These are phyloP conservation scores for Gyromitra esculenta DNA, from an alignment of 2,329 filamentous ascomycete genomes.

Conservation along the genomic window DNA sequence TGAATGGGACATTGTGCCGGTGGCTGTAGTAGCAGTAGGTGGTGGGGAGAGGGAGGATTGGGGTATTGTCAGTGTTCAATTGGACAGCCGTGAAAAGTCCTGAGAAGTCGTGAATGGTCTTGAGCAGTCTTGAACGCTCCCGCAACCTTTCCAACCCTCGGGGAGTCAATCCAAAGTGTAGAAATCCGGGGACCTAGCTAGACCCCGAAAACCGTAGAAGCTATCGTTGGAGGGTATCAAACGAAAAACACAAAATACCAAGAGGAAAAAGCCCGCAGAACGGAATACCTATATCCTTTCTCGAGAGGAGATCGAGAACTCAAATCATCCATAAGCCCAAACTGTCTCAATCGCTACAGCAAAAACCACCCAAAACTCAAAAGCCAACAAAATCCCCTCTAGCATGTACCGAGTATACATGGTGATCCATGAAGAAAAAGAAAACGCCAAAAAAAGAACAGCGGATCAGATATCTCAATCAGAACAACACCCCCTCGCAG, in stretches of 20 bases:
- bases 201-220: slow-evolving; percentile 30
- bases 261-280: neutral
- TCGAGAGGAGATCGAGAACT: neutral
- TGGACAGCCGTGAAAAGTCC: neutral
- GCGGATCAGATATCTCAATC: slow-evolving; percentile 32
- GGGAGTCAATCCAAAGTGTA: neutral
- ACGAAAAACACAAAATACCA: neutral
- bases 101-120: neutral
- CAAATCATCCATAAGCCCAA: neutral
- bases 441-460: neutral
- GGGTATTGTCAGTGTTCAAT: neutral
- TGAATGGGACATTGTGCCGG: slow-evolving; percentile 15
- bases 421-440: neutral
- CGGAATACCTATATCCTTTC: neutral
- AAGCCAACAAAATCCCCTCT: too few species aligned
- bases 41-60: neutral
- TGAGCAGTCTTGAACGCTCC: neutral
- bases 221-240: slow-evolving; percentile 1
- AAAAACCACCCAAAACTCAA: too few species aligned
- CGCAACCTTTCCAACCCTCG: neutral
- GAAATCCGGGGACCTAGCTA: slow-evolving; percentile 9
- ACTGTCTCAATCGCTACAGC: too few species aligned
- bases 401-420: neutral
- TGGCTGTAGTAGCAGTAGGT: neutral
- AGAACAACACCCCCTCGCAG: neutral